Conservation (phyloP, 257 asterid genomes). For the Scutellaria minor region DNA sequence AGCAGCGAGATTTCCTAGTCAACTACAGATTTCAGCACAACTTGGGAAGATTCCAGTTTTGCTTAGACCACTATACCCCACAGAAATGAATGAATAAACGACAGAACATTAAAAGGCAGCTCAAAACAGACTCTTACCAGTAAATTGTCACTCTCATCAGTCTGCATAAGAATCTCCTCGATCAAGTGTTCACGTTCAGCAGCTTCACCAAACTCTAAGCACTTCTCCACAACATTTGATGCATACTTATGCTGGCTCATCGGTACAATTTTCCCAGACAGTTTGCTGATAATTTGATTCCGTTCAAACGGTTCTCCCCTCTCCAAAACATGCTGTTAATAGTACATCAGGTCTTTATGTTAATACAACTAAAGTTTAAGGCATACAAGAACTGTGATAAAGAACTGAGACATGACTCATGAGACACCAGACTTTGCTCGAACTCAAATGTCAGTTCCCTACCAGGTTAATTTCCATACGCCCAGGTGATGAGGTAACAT, state of each 20-base stretch:
- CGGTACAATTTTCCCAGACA: slow-evolving; percentile 65
- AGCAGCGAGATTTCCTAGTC: too few relatives aligned
- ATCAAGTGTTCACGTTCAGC: slow-evolving; percentile 64
- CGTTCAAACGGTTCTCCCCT: slow-evolving; percentile 77
- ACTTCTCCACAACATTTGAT: slow-evolving; percentile 87
- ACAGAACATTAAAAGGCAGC: not conserved
- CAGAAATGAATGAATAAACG: not conserved
- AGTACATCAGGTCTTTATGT: slow-evolving; percentile 23
- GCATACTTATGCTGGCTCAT: slow-evolving; percentile 93
- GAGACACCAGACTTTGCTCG: not conserved
- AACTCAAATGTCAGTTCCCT: slow-evolving; percentile 3
- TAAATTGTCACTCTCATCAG: slow-evolving; percentile 66
- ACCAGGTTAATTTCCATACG: not conserved
- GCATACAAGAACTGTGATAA: not conserved
- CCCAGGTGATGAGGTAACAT: not conserved
- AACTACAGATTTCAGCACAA: too few relatives aligned
- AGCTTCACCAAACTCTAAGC: slow-evolving; percentile 65
- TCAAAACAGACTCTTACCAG: slow-evolving; percentile 50
- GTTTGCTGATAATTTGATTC: slow-evolving; percentile 61
- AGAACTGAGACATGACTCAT: not conserved
- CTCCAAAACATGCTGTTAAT: slow-evolving; percentile 76
- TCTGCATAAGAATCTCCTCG: slow-evolving; percentile 71
- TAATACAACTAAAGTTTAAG: slow-evolving; percentile 8
- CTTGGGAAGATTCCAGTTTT: too few relatives aligned
- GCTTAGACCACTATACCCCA: too few relatives aligned